These are phyloP conservation scores for Trametes coccinea DNA, from an alignment of 768 basidiomycete species.

Conservation along the genomic window DNA sequence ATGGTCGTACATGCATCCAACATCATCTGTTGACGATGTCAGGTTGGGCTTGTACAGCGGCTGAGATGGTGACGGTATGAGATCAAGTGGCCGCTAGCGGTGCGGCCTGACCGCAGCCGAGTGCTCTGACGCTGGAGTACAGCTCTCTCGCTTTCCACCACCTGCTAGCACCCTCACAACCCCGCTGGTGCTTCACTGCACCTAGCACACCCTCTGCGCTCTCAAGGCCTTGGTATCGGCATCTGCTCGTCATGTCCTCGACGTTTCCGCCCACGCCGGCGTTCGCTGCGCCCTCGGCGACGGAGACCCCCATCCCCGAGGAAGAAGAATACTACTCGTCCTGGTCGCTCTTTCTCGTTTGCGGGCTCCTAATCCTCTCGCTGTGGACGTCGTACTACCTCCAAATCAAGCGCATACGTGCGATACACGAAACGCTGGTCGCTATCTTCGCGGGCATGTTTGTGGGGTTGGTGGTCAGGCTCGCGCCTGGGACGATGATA, in stretches of 20 bases:
- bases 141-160: slow-evolving; percentile 13
- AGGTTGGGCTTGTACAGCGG: no score
- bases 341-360: slow-evolving; percentile 92
- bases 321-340: slow-evolving; percentile 91
- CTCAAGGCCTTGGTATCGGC: neutral
- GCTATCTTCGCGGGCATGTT: slow-evolving; percentile 96
- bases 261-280: slow-evolving; percentile 12
- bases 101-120: slow-evolving; percentile 9
- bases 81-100: neutral
- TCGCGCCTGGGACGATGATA: slow-evolving; percentile 92
- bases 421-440: slow-evolving; percentile 94
- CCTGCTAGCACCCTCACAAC: neutral
- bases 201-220: neutral
- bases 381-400: slow-evolving; percentile 97
- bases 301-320: slow-evolving; percentile 41
- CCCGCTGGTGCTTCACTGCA: slow-evolving; percentile 19
- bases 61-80: slow-evolving; percentile 4
- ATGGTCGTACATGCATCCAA: no score
- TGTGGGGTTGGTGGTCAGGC: slow-evolving; percentile 86
- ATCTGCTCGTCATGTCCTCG: slow-evolving; percentile 14
- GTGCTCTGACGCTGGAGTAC: slow-evolving; percentile 3
- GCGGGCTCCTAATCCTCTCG: slow-evolving; percentile 88
- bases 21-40: no score
- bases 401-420: slow-evolving; percentile 93
- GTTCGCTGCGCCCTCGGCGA: slow-evolving; percentile 19